phyloP scores from a whole-genome alignment of 441 rosid species.

The Adansonia rubrostipa region DNA sequence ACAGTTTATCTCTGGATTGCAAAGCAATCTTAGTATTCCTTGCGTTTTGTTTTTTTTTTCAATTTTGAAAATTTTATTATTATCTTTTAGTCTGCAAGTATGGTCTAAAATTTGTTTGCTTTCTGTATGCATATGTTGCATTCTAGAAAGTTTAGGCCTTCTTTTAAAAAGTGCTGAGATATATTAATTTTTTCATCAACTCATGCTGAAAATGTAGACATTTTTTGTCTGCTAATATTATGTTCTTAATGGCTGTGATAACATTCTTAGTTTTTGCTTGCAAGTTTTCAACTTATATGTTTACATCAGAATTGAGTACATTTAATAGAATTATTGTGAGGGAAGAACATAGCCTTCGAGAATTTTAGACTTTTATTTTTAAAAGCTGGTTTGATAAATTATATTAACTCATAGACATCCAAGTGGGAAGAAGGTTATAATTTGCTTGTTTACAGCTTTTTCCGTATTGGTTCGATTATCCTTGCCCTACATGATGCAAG shows the following conservation, averaged over 20 bases:
- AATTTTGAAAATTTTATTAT: not conserved
- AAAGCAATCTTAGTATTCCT: not conserved
- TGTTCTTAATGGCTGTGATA: not conserved
- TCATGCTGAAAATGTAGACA: not conserved
- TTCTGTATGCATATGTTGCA: not conserved
- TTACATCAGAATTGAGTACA: constrained; percentile 8
- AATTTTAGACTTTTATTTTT: not conserved
- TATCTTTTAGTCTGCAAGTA: not conserved
- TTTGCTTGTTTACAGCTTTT: constrained; percentile 57
- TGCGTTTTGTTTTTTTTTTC: not conserved
- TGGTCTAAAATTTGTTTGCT: not conserved
- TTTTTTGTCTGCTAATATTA: not conserved
- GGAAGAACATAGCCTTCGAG: not conserved
- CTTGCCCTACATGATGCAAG: constrained; percentile 93
- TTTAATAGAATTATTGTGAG: not conserved
- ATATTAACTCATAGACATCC: constrained; percentile 9
- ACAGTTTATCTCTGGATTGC: not conserved
- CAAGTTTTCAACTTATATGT: not conserved
- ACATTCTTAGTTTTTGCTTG: not conserved
- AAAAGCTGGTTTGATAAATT: not conserved
- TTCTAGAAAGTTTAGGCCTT: not conserved
- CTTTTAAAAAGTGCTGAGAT: not conserved
- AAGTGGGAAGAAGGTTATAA: constrained; percentile 11
- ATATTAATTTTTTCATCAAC: not conserved
- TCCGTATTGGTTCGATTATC: constrained; percentile 72